A percentile compares a stretch with the other conserved stretches of the same genome.
These are phyloP conservation scores for Claviceps citrina DNA, from an alignment of 2,329 filamentous ascomycete species.

Conservation along the genomic window DNA sequence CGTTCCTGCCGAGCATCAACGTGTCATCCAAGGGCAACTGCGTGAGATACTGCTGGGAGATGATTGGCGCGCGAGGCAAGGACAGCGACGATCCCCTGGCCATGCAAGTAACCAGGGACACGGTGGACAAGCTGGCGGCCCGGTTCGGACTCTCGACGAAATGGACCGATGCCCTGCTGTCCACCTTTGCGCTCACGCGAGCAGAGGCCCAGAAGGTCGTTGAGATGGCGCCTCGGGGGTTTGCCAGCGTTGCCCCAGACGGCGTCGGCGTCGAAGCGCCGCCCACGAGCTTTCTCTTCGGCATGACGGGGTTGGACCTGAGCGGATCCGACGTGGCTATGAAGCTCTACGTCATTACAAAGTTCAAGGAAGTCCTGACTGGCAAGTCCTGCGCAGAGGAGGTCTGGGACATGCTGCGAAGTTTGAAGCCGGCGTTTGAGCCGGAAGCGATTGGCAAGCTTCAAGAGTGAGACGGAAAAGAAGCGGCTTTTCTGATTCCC, in stretches of 20 bases:
- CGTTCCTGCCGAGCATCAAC: constrained; percentile 7
- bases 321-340: constrained; percentile 3
- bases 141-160: constrained; percentile 3
- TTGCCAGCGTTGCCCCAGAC: too few relatives aligned
- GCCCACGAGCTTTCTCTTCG: constrained; percentile 4
- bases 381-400: background rate
- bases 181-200: background rate
- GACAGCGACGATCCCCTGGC: constrained; percentile 6
- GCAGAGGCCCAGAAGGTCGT: constrained; percentile 1
- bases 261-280: too few relatives aligned
- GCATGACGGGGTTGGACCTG: constrained; percentile 6
- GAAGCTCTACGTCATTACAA: constrained; percentile 7
- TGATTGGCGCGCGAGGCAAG: constrained; percentile 4
- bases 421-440: constrained; percentile 4
- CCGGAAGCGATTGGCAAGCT: constrained; percentile 4
- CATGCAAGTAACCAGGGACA: constrained; percentile 4
- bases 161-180: constrained; percentile 5
- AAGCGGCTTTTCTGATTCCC: background rate
- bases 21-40: constrained; percentile 1
- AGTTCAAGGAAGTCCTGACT: constrained; percentile 6
- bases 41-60: constrained; percentile 8
- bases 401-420: constrained; percentile 3
- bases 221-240: constrained; percentile 3
- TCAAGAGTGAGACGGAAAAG: constrained; percentile 1
- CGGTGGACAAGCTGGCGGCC: background rate